phyloP scores from a whole-genome alignment of 805 yeast genomes.

The Ogataea paradorogensis region DNA sequence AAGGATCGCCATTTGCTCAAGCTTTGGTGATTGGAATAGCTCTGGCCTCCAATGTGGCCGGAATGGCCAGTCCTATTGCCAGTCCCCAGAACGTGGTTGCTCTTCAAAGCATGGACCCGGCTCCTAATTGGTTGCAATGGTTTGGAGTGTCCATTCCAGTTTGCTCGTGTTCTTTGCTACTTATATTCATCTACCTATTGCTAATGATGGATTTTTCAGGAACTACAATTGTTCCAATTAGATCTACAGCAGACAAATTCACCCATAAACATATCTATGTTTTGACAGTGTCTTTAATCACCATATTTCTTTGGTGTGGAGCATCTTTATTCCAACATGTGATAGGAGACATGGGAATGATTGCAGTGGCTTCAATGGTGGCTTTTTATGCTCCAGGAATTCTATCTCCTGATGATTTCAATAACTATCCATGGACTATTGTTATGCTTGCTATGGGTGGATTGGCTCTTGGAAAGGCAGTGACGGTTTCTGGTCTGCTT shows the following conservation, averaged over 20 bases:
- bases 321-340: slow-evolving; percentile 67
- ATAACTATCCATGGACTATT: slow-evolving; percentile 95
- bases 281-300: slow-evolving; percentile 57
- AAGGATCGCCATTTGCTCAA: slow-evolving; percentile 72
- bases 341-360: slow-evolving; percentile 96
- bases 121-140: slow-evolving; percentile 90
- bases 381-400: slow-evolving; percentile 91
- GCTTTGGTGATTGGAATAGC: slow-evolving; percentile 90
- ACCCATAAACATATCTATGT: slow-evolving; percentile 75
- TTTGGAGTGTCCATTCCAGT: slow-evolving; percentile 85
- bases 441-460: slow-evolving; percentile 98
- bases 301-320: slow-evolving; percentile 88
- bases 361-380: slow-evolving; percentile 86
- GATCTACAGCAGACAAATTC: slow-evolving; percentile 63
- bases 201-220: slow-evolving; percentile 53
- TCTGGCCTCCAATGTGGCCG: slow-evolving; percentile 88
- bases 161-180: slow-evolving; percentile 54
- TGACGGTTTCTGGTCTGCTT: slow-evolving; percentile 83
- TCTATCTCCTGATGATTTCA: slow-evolving; percentile 84
- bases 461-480: slow-evolving; percentile 91
- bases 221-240: slow-evolving; percentile 54
- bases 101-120: slow-evolving; percentile 80
- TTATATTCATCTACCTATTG: slow-evolving; percentile 71
- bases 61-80: slow-evolving; percentile 96
- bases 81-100: slow-evolving; percentile 96